These are phyloP conservation scores for Polysphondylium violaceum DNA, from an alignment of 78 protist genomes.

Conservation along the genomic window DNA sequence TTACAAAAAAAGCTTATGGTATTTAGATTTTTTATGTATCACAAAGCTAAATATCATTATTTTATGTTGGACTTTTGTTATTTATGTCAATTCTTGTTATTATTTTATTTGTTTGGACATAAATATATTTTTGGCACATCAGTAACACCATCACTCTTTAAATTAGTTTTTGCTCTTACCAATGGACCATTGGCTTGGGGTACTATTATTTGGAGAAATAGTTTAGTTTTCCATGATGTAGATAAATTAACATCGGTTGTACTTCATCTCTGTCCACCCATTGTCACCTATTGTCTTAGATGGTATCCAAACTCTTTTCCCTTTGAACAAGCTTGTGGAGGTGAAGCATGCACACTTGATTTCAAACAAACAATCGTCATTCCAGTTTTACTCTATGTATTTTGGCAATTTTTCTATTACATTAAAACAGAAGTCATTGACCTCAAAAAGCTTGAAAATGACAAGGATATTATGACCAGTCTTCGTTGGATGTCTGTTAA, in stretches of 20 bases:
- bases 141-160: slow-evolving; percentile 27
- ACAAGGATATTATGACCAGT: slow-evolving; percentile 75
- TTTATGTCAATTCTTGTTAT: slow-evolving; percentile 64
- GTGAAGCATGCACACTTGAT: slow-evolving; percentile 23
- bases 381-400: slow-evolving; percentile 60
- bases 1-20: slow-evolving; percentile 43
- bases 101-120: slow-evolving; percentile 69
- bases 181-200: slow-evolving; percentile 89
- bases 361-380: slow-evolving; percentile 27
- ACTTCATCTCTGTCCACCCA: slow-evolving; percentile 86
- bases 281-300: slow-evolving; percentile 81
- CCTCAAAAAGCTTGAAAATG: slow-evolving; percentile 38
- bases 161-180: slow-evolving; percentile 67
- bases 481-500: slow-evolving; percentile 83
- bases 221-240: slow-evolving; percentile 88
- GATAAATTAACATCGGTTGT: slow-evolving; percentile 88
- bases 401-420: slow-evolving; percentile 87
- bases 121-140: slow-evolving; percentile 21
- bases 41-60: slow-evolving; percentile 81
- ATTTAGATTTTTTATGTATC: slow-evolving; percentile 75
- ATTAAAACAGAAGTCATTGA: slow-evolving; percentile 84
- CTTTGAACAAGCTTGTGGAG: slow-evolving; percentile 51
- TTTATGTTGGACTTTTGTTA: slow-evolving; percentile 87
- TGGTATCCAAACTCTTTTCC: slow-evolving; percentile 76
- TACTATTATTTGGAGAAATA: slow-evolving; percentile 85